A percentile compares a stretch with the other conserved stretches of the same genome.
Conservation (phyloP, 768 basidiomycete species). For the Austroboletus eburneus region DNA sequence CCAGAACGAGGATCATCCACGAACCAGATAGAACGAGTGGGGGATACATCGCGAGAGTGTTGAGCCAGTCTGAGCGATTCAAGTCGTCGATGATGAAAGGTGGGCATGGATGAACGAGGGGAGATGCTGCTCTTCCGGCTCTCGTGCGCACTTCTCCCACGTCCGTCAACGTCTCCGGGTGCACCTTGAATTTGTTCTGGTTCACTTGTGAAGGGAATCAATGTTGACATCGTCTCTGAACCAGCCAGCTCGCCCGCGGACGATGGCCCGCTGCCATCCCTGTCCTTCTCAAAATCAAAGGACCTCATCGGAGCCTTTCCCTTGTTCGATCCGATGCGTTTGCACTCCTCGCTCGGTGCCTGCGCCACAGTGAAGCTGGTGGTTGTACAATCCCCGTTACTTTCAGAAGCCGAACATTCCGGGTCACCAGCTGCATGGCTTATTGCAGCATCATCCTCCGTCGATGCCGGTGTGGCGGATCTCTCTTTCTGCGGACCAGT, state of each 20-base stretch:
- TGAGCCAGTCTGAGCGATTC: conserved; percentile 22
- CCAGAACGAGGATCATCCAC: conserved; percentile 35
- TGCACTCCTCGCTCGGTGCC: conserved; percentile 13
- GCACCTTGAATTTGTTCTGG: conserved; percentile 3
- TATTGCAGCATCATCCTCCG: conserved; percentile 3
- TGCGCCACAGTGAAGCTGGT: conserved; percentile 6
- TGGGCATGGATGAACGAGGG: conserved; percentile 19
- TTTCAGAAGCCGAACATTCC: conserved; percentile 65
- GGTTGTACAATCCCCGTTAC: conserved; percentile 27
- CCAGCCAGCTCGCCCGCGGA: conserved; percentile 13
- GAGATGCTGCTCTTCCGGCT: conserved; percentile 16
- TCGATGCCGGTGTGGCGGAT: too few species aligned
- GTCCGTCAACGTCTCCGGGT: conserved; percentile 11
- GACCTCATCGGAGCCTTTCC: conserved; percentile 9
- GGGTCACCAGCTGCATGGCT: conserved; percentile 12
- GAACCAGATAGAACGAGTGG: conserved; percentile 46
- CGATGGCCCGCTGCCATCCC: conserved; percentile 10
- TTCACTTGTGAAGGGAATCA: not conserved
- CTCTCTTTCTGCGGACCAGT: conserved; percentile 13
- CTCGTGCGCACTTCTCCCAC: conserved; percentile 20
- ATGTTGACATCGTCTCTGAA: not conserved
- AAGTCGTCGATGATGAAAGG: conserved; percentile 27
- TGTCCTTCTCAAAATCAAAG: not conserved
- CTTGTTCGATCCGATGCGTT: conserved; percentile 25
- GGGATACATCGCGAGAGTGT: conserved; percentile 40